These are phyloP conservation scores for Aspergillus viridinutans DNA, from an alignment of 2,329 filamentous ascomycete genomes.

Conservation along the genomic window DNA sequence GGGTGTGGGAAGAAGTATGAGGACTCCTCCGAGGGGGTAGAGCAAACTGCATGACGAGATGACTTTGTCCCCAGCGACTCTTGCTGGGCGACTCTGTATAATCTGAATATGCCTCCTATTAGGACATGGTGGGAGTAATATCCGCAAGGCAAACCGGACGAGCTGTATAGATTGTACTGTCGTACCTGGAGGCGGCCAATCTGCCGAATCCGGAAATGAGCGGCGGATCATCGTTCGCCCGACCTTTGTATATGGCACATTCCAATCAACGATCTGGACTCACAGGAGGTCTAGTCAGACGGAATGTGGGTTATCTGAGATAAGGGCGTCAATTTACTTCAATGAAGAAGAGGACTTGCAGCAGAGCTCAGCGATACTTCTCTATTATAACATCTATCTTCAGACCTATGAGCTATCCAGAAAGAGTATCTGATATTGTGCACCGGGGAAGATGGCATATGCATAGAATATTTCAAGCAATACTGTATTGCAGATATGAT, in stretches of 20 bases:
- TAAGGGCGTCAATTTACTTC: neutral
- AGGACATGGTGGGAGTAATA: neutral
- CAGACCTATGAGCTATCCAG: neutral
- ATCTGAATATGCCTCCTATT: neutral
- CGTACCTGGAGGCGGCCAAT: slow-evolving; percentile 3
- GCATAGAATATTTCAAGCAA: neutral
- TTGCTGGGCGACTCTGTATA: slow-evolving; percentile 12
- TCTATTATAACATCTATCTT: neutral
- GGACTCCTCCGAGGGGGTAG: slow-evolving; percentile 82
- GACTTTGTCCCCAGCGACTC: slow-evolving; percentile 18
- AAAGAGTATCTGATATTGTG: neutral
- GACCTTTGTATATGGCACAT: neutral
- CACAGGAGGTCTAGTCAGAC: neutral
- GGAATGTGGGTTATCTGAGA: neutral
- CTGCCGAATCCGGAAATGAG: slow-evolving; percentile 18
- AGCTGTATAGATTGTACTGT: neutral
- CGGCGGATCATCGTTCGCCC: slow-evolving; percentile 17
- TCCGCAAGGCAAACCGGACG: neutral
- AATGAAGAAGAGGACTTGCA: neutral
- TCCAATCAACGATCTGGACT: neutral
- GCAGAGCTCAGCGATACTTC: neutral
- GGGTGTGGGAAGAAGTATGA: slow-evolving; percentile 66
- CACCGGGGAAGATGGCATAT: too few relatives aligned
- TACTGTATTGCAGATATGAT: neutral
- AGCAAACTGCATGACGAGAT: slow-evolving; percentile 72